Conservation (phyloP, 768 basidiomycete genomes). For the Inosperma sp. region DNA sequence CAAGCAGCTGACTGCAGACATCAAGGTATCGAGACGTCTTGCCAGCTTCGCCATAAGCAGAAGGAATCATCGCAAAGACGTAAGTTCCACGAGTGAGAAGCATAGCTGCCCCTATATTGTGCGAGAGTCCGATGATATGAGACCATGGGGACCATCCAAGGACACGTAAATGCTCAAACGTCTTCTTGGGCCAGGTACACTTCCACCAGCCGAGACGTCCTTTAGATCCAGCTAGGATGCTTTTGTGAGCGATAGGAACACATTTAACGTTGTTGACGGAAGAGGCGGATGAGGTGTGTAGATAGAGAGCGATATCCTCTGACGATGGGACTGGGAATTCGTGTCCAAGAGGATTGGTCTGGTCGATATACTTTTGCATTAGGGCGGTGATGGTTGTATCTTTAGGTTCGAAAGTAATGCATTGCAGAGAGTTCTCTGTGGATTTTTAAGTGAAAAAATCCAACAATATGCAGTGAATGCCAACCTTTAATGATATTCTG, state of each 20-base stretch:
- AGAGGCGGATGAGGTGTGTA: slow-evolving; percentile 35
- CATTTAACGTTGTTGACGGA: slow-evolving; percentile 32
- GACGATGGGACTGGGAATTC: slow-evolving; percentile 20
- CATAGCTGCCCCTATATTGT: slow-evolving; percentile 25
- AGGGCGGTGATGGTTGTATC: slow-evolving; percentile 28
- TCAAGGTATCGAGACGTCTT: slow-evolving; percentile 21
- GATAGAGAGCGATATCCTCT: slow-evolving; percentile 25
- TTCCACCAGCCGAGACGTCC: slow-evolving; percentile 28
- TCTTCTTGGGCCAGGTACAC: slow-evolving; percentile 24
- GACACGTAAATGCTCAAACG: slow-evolving; percentile 24
- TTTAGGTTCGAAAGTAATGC: slow-evolving; percentile 21
- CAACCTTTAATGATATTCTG: slow-evolving; percentile 24
- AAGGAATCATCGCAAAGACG: slow-evolving; percentile 29
- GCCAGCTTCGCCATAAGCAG: slow-evolving; percentile 20
- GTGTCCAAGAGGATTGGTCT: slow-evolving; percentile 18
- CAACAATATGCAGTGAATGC: not conserved
- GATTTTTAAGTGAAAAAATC: not conserved
- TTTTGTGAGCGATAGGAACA: slow-evolving; percentile 29
- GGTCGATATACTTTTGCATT: slow-evolving; percentile 26
- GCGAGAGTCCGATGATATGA: slow-evolving; percentile 28
- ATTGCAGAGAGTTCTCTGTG: slow-evolving; percentile 19
- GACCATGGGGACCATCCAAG: slow-evolving; percentile 34
- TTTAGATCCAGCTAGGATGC: slow-evolving; percentile 22
- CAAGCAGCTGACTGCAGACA: slow-evolving; percentile 23
- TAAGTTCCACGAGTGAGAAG: slow-evolving; percentile 30